phyloP scores from a whole-genome alignment of 345 rosid genomes.

The Ailanthus altissimus region DNA sequence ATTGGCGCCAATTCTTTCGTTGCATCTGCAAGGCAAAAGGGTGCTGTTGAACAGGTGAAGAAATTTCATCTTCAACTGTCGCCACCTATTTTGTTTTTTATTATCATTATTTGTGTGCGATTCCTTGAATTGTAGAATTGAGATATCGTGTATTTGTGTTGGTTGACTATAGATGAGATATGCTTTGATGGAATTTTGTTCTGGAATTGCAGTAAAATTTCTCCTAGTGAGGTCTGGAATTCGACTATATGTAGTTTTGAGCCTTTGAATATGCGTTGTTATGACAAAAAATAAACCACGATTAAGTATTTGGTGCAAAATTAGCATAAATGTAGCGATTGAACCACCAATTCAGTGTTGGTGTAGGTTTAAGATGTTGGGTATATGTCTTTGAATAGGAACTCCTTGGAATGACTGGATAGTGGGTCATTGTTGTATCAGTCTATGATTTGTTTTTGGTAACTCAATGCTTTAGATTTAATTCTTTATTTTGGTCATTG shows the following conservation, averaged over 20 bases:
- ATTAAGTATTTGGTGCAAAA: not conserved
- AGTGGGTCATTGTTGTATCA: not conserved
- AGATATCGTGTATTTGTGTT: not conserved
- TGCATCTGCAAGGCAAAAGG: constrained; percentile 74
- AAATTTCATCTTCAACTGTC: constrained; percentile 8
- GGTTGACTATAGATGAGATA: not conserved
- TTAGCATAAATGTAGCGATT: not conserved
- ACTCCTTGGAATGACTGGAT: not conserved
- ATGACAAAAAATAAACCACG: not conserved
- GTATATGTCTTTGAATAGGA: not conserved
- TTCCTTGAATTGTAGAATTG: constrained; percentile 6
- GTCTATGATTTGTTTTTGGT: not conserved
- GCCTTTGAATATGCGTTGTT: not conserved
- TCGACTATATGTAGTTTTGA: not conserved
- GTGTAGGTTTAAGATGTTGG: not conserved
- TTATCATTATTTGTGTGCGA: too few relatives aligned
- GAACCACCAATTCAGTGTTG: not conserved
- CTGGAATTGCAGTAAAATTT: constrained; percentile 1
- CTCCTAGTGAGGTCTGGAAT: not conserved
- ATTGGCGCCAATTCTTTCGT: constrained; percentile 49
- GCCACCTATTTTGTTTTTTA: too few relatives aligned
- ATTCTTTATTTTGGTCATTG: not conserved
- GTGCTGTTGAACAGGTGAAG: constrained; percentile 70
- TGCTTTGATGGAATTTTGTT: not conserved
- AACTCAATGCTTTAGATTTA: not conserved